Evolutionary conservation across 768 basidiomycete genomes (phyloP).

Genomic region (Aureoboletus auriporus): DNA sequence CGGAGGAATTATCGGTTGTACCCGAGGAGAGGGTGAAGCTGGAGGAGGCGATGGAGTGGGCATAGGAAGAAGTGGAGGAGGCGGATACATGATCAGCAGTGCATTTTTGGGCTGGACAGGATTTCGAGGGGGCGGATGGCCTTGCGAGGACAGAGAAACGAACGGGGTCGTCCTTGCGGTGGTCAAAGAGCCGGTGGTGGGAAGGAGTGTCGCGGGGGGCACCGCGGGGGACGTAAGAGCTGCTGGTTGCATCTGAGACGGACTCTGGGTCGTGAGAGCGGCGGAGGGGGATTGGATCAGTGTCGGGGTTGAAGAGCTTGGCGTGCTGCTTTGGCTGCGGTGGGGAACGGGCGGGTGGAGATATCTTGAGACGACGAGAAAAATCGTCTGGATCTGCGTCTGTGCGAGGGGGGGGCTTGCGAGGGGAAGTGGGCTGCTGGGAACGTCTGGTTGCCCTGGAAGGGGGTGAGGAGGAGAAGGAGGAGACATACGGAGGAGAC

Average conservation of each 20-base stretch:
- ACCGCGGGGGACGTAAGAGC: slow-evolving; percentile 39
- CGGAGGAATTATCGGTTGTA: slow-evolving; percentile 72
- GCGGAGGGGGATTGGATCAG: slow-evolving; percentile 60
- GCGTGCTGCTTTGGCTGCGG: slow-evolving; percentile 32
- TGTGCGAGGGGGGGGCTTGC: slow-evolving; percentile 24
- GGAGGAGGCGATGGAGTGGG: slow-evolving; percentile 64
- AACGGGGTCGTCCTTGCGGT: slow-evolving; percentile 86
- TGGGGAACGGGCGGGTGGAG: slow-evolving; percentile 42
- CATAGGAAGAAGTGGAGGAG: slow-evolving; percentile 72
- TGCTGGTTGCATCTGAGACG: slow-evolving; percentile 54
- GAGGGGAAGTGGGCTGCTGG: slow-evolving; percentile 18
- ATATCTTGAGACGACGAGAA: slow-evolving; percentile 66
- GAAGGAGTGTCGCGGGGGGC: slow-evolving; percentile 30
- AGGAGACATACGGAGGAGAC: neutral
- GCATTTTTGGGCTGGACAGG: slow-evolving; percentile 52
- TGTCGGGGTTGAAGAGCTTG: slow-evolving; percentile 71
- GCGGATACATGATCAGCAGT: slow-evolving; percentile 72
- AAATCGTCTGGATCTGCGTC: slow-evolving; percentile 73
- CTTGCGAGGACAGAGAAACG: slow-evolving; percentile 69
- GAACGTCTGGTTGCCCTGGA: slow-evolving; percentile 42
- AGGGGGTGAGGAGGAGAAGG: slow-evolving; percentile 2
- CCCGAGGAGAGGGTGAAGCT: slow-evolving; percentile 69
- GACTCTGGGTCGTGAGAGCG: slow-evolving; percentile 62
- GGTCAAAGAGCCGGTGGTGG: slow-evolving; percentile 74
- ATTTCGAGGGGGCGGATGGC: slow-evolving; percentile 37